A percentile compares a stretch with the other conserved stretches of the same genome.
These are phyloP conservation scores for Echeveria elegans DNA, from an alignment of 164 flowering plant species.

Conservation along the genomic window DNA sequence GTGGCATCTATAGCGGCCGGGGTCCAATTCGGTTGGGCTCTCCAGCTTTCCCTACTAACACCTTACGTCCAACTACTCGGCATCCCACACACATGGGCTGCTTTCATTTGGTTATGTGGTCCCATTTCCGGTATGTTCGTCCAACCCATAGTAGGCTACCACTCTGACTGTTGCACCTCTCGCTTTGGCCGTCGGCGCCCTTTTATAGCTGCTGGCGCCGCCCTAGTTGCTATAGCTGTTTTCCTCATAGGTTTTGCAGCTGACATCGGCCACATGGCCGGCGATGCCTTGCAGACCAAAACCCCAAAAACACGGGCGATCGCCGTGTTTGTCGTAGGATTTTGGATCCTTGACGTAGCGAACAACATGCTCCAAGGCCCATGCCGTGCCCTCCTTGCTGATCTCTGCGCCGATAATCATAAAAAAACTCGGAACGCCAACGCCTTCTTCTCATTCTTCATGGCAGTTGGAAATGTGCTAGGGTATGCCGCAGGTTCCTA, in stretches of 20 bases:
- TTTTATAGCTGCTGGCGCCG: constrained; percentile 37
- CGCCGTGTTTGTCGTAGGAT: constrained; percentile 51
- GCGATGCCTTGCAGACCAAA: constrained; percentile 26
- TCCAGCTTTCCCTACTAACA: constrained; percentile 62
- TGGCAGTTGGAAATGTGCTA: constrained; percentile 15
- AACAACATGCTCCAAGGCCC: constrained; percentile 69
- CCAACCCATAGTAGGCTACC: constrained; percentile 44
- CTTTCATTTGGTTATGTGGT: constrained; percentile 15
- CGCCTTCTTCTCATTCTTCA: constrained; percentile 14
- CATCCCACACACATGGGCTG: constrained; percentile 57
- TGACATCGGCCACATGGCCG: constrained; percentile 32
- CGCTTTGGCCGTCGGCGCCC: constrained; percentile 47
- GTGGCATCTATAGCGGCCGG: constrained; percentile 68
- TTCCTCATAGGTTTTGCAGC: constrained; percentile 43
- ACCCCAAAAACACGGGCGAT: constrained; percentile 34
- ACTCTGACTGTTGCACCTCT: constrained; percentile 32
- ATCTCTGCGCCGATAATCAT: constrained; percentile 28
- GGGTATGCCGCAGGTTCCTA: constrained; percentile 31
- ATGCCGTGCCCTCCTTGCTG: constrained; percentile 56
- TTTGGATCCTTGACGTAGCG: constrained; percentile 73
- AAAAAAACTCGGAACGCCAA: constrained; percentile 10
- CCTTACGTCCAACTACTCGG: constrained; percentile 69
- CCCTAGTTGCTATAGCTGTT: constrained; percentile 29
- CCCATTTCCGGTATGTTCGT: constrained; percentile 51
- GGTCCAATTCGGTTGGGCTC: constrained; percentile 74